Evolutionary conservation across 441 rosid species (phyloP).

Genomic region (Codiaeum variegatum): DNA sequence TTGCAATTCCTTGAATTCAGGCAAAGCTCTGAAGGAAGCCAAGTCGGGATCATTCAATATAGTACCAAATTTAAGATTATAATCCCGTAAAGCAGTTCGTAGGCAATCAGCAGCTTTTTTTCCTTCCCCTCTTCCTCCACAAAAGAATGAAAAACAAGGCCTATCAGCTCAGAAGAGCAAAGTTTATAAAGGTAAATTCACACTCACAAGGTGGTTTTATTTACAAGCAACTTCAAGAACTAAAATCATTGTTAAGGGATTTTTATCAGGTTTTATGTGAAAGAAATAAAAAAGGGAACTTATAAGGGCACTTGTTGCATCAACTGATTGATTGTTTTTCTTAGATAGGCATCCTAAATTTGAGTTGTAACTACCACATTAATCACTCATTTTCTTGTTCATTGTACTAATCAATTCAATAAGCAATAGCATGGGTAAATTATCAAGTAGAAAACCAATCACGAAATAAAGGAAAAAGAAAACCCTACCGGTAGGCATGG

Average conservation of each 20-base stretch:
- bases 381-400: background rate
- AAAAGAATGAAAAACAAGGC: constrained; percentile 21
- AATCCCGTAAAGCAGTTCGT: constrained; percentile 74
- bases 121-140: constrained; percentile 74
- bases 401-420: background rate
- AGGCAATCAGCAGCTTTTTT: constrained; percentile 80
- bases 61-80: constrained; percentile 83
- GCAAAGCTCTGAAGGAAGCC: constrained; percentile 86
- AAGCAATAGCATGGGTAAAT: background rate
- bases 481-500: constrained; percentile 68
- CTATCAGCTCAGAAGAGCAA: constrained; percentile 11
- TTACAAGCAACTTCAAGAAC: constrained; percentile 6
- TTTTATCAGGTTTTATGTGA: background rate
- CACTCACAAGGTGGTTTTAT: background rate
- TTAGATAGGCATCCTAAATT: background rate
- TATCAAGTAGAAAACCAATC: background rate
- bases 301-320: background rate
- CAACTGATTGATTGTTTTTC: background rate
- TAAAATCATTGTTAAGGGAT: constrained; percentile 1
- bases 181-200: background rate
- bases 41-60: constrained; percentile 92
- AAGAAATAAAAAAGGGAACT: background rate
- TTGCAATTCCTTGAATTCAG: constrained; percentile 91
- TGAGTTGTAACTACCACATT: background rate
- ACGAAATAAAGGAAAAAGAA: background rate